Evolutionary conservation across 257 asterid species (phyloP), one percentile per base, ranked within the genome.

Genomic region (Euphrasia confusa): DNA sequence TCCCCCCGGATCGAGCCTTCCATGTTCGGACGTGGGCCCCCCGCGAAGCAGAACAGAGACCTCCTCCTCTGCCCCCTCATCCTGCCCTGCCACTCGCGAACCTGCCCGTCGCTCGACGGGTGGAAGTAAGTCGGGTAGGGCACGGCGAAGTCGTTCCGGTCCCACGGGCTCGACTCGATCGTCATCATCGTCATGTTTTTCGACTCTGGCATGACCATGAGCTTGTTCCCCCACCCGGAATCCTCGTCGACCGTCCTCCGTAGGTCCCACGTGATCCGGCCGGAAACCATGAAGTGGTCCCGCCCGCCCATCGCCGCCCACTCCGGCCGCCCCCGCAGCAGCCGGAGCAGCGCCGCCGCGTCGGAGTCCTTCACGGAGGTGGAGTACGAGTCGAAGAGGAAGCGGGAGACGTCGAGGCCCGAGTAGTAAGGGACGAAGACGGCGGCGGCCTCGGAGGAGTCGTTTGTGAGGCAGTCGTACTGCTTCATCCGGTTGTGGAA

Each of bases 61-160:
- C 39, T 68, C 64, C 95, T 71, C 61, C 39, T 86, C 66, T 60
- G 79, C 44, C 55, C 65, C 61, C 87, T 65, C 89, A 86, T 71
- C 63, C 50, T 81, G 28, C 45, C 68, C 65, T 86, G 95, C 95
- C 96, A 87, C 11, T 61, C 74, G 0, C 27, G 3, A 4, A 92
- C 71, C 11, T 88, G 87, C 1, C 39, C 65, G 1, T 79, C 83
- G 1, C 24, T 78, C 10, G 84, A 81, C 5, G 98, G 98, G 48
- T 91, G 98, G 64, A 91, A 91, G 39, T 84, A 88, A 0, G 98
- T 88, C 2, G 98, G 98, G 61, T 88, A 88, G 0, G 97, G 98
- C 4, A 91, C 77, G 0, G 95, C 98, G 2, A 91, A 83, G 18
- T 88, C 95, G 39, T 91, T 91, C 63, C 60, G 74, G 45, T 81